These are phyloP conservation scores for Tricholomella constricta DNA, from an alignment of 768 basidiomycete genomes.

Conservation along the genomic window DNA sequence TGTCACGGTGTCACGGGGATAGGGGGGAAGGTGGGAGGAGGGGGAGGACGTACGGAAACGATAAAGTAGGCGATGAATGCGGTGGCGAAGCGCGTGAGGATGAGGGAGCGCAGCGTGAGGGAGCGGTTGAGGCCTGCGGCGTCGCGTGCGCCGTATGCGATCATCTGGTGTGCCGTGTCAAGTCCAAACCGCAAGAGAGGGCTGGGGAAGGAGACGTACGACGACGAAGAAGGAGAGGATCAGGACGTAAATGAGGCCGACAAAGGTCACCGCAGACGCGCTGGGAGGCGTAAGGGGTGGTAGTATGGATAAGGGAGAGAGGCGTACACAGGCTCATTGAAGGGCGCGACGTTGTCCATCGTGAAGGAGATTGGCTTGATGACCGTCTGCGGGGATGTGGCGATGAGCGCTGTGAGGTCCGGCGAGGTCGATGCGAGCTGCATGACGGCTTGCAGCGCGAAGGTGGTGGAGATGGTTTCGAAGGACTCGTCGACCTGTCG, in stretches of 20 bases:
- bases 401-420: constrained; percentile 35
- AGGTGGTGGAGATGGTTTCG: constrained; percentile 31
- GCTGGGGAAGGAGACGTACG: constrained; percentile 23
- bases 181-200: not conserved
- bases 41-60: constrained; percentile 31
- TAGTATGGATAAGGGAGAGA: not conserved
- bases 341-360: constrained; percentile 56
- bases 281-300: constrained; percentile 27
- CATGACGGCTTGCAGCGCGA: constrained; percentile 28
- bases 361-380: constrained; percentile 49
- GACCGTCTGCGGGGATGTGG: constrained; percentile 52
- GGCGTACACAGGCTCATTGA: constrained; percentile 62
- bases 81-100: constrained; percentile 35
- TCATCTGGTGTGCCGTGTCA: constrained; percentile 3
- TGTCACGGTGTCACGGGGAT: no score
- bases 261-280: constrained; percentile 54
- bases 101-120: constrained; percentile 34
- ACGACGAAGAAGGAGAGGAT: constrained; percentile 40
- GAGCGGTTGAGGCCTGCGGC: constrained; percentile 35
- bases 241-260: constrained; percentile 58
- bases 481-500: constrained; percentile 36
- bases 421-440: constrained; percentile 12
- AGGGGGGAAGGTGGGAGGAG: not conserved
- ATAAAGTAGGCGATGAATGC: constrained; percentile 37
- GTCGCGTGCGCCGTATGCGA: constrained; percentile 39